Conservation (phyloP, 2,329 filamentous ascomycete species). For the Alternaria metachromatica region DNA sequence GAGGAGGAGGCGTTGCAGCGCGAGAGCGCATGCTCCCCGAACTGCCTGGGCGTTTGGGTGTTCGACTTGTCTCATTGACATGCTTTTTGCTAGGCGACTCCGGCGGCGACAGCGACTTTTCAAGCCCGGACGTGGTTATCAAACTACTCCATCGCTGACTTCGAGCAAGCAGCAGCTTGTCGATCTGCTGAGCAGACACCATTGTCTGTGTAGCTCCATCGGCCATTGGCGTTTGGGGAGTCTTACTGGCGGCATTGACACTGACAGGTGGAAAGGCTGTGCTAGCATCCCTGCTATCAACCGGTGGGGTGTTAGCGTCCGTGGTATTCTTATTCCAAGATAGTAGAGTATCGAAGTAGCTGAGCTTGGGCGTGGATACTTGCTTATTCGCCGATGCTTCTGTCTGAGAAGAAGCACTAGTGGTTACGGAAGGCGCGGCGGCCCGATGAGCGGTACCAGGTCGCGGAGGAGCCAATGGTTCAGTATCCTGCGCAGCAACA, state of each 20-base stretch:
- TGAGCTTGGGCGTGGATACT: constrained; percentile 43
- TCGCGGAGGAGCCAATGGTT: constrained; percentile 37
- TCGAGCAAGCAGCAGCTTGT: constrained; percentile 72
- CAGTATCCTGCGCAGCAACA: constrained; percentile 36
- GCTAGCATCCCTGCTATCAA: constrained; percentile 22
- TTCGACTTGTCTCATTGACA: constrained; percentile 38
- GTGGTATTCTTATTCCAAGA: constrained; percentile 52
- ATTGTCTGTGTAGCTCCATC: constrained; percentile 84
- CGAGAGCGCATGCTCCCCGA: constrained; percentile 69
- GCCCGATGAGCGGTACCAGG: constrained; percentile 40
- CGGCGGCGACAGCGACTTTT: constrained; percentile 41
- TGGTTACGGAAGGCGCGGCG: constrained; percentile 15
- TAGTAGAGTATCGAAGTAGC: constrained; percentile 54
- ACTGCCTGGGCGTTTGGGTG: constrained; percentile 70
- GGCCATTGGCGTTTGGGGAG: constrained; percentile 52
- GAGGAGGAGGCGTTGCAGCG: constrained; percentile 67
- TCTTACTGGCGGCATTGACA: constrained; percentile 33
- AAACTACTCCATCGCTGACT: constrained; percentile 37
- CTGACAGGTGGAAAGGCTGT: constrained; percentile 34
- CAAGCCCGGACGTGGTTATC: constrained; percentile 37
- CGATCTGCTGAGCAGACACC: constrained; percentile 81
- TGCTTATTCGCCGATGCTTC: constrained; percentile 18
- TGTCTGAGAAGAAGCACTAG: constrained; percentile 21
- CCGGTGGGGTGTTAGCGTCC: constrained; percentile 2
- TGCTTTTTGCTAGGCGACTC: constrained; percentile 45